phyloP scores from a whole-genome alignment of 352 stramenopile species.

The Halophytophthora polymorphica region DNA sequence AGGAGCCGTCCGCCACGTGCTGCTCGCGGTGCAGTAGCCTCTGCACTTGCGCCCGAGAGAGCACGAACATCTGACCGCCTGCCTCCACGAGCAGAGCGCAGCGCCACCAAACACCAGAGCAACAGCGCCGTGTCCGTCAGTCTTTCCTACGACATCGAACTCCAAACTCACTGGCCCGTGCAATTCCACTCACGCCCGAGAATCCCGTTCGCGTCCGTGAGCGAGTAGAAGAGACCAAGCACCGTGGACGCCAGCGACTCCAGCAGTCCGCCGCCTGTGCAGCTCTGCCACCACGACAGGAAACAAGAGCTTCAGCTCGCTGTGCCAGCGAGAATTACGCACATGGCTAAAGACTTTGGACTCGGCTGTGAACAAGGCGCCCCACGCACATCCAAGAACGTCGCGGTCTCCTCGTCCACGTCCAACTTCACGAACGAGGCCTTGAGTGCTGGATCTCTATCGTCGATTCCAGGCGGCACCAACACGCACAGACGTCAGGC shows the following conservation, averaged over 20 bases:
- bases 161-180: neutral
- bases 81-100: slow-evolving; percentile 1
- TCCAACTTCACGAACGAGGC: slow-evolving; percentile 68
- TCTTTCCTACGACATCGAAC: slow-evolving; percentile 3
- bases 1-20: slow-evolving; percentile 30
- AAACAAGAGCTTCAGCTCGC: neutral
- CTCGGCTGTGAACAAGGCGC: too few species aligned
- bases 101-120: slow-evolving; percentile 2
- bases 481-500: slow-evolving; percentile 1
- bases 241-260: slow-evolving; percentile 63
- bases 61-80: slow-evolving; percentile 89
- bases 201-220: slow-evolving; percentile 83
- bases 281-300: slow-evolving; percentile 41
- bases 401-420: slow-evolving; percentile 69
- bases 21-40: slow-evolving; percentile 53
- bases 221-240: slow-evolving; percentile 77
- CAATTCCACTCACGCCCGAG: slow-evolving; percentile 55
- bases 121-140: neutral
- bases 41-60: slow-evolving; percentile 70
- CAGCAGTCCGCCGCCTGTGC: slow-evolving; percentile 65
- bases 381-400: slow-evolving; percentile 57
- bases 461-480: slow-evolving; percentile 3
- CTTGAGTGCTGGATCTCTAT: slow-evolving; percentile 56
- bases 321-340: neutral
- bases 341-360: too few species aligned